Evolutionary conservation across 306 rosid species (phyloP).

Genomic region (Lathyrus tuberosus): DNA sequence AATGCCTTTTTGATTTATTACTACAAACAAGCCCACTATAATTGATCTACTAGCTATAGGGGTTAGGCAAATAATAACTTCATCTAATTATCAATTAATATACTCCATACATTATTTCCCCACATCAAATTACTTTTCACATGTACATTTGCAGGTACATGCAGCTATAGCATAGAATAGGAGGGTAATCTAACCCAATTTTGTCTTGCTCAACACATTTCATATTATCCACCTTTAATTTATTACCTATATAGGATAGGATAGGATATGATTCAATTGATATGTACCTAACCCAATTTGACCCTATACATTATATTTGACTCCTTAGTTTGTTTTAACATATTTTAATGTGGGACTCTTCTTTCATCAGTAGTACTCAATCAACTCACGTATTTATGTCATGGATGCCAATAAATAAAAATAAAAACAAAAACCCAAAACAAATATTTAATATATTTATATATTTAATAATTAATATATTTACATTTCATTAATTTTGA

Average conservation of each 20-base stretch:
- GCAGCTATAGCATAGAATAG: slow-evolving; percentile 23
- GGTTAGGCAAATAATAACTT: slow-evolving; percentile 35
- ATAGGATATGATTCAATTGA: background rate
- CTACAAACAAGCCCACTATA: too few species aligned
- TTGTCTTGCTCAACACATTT: slow-evolving; percentile 30
- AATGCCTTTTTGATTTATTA: too few species aligned
- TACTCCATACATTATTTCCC: slow-evolving; percentile 2
- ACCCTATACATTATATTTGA: slow-evolving; percentile 7
- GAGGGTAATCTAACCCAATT: slow-evolving; percentile 34
- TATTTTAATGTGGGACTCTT: background rate
- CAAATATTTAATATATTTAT: background rate
- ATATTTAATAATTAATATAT: too few species aligned
- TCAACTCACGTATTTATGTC: background rate
- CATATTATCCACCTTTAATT: slow-evolving; percentile 19
- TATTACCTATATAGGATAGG: background rate
- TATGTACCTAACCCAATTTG: slow-evolving; percentile 40
- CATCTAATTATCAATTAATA: slow-evolving; percentile 8
- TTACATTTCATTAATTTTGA: too few species aligned
- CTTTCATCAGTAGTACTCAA: slow-evolving; percentile 13
- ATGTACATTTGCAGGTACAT: slow-evolving; percentile 33
- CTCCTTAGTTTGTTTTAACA: slow-evolving; percentile 2
- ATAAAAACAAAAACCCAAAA: background rate
- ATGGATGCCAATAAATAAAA: background rate
- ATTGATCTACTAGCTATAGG: too few species aligned
- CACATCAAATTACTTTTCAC: slow-evolving; percentile 18